phyloP scores from a whole-genome alignment of 306 rosid species.

The Fragaria nilgerrensis region DNA sequence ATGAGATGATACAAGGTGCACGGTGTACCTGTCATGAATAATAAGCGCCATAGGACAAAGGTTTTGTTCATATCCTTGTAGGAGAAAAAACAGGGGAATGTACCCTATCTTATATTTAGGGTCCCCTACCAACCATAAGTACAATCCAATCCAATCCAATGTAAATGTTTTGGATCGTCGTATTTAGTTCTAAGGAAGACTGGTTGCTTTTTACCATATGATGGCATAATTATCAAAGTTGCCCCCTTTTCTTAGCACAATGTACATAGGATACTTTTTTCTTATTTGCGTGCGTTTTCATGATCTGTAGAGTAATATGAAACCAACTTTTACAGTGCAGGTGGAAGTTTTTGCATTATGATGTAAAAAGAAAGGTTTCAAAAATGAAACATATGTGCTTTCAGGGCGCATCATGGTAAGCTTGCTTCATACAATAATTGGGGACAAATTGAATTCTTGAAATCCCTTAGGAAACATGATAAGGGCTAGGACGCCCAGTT shows the following conservation, averaged over 20 bases:
- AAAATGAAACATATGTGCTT: neutral
- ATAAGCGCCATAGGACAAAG: neutral
- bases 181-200: neutral
- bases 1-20: neutral
- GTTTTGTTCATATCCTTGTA: neutral
- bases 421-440: neutral
- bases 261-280: neutral
- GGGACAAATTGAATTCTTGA: constrained; percentile 5
- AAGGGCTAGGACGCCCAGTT: constrained; percentile 23
- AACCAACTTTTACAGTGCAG: neutral
- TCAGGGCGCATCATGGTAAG: too few relatives aligned
- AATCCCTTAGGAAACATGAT: constrained; percentile 12
- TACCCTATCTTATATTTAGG: neutral
- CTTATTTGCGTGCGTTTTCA: neutral
- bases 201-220: neutral
- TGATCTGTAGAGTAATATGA: neutral
- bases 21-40: neutral
- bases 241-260: neutral
- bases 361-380: neutral
- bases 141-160: neutral
- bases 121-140: neutral
- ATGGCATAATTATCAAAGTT: neutral
- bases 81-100: neutral
- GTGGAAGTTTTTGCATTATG: neutral
- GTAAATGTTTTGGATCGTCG: neutral